phyloP scores from a whole-genome alignment of 495 filamentous ascomycete species.

The Antarctomyces pellizariae region DNA sequence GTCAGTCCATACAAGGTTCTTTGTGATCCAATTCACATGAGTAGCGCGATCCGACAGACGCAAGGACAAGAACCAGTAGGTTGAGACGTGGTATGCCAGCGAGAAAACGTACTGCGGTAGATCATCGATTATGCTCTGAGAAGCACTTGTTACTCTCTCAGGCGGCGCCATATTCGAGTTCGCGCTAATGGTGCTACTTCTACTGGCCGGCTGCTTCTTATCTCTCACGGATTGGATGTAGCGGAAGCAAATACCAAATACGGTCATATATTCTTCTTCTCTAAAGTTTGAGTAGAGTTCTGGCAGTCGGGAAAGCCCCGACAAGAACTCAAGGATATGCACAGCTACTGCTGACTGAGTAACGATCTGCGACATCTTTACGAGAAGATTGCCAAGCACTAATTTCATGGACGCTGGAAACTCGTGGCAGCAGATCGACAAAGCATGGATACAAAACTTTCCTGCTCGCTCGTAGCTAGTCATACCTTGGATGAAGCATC shows the following conservation, averaged over 20 bases:
- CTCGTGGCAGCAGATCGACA: conserved; percentile 86
- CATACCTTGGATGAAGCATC: conserved; percentile 60
- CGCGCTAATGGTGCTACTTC: conserved; percentile 10
- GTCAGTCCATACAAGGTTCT: conserved; percentile 51
- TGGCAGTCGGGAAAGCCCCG: conserved; percentile 62
- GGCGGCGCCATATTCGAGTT: conserved; percentile 6
- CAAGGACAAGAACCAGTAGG: conserved; percentile 85
- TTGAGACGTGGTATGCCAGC: conserved; percentile 82
- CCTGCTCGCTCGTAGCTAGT: conserved; percentile 64
- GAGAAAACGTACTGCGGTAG: conserved; percentile 81
- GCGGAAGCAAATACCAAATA: conserved; percentile 85
- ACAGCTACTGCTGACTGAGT: conserved; percentile 77
- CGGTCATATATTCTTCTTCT: conserved; percentile 69
- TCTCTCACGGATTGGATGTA: conserved; percentile 53
- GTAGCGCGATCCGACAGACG: conserved; percentile 61
- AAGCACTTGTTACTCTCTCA: conserved; percentile 4
- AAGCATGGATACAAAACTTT: conserved; percentile 78
- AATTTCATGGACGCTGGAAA: conserved; percentile 64
- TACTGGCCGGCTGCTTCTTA: conserved; percentile 18
- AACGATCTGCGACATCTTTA: conserved; percentile 85
- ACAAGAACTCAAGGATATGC: conserved; percentile 84
- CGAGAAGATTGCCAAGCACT: conserved; percentile 55
- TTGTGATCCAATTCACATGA: conserved; percentile 81
- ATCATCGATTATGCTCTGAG: conserved; percentile 27
- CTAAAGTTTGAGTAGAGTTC: conserved; percentile 69